Conservation (phyloP, 2,329 filamentous ascomycete species). For the Aspergillus aculeatus region DNA sequence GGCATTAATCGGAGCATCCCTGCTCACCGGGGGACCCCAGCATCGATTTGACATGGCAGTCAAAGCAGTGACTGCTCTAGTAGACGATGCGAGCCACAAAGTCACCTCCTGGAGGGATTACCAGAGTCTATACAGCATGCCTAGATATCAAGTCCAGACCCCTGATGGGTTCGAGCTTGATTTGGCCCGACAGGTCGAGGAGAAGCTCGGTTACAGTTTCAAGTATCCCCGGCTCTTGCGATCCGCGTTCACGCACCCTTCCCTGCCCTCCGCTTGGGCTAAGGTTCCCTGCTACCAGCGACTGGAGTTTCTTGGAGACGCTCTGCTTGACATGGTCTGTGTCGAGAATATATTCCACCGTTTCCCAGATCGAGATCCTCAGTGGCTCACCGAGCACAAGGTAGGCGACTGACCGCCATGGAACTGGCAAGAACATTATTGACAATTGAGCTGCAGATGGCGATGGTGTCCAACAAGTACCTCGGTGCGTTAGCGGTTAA, state of each 20-base stretch:
- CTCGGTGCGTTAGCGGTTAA: conserved; percentile 76
- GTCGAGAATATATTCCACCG: conserved; percentile 77
- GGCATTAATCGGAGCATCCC: conserved; percentile 84
- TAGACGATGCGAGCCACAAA: conserved; percentile 66
- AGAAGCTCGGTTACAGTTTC: conserved; percentile 66
- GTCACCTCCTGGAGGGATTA: conserved; percentile 74
- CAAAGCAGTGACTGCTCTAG: conserved; percentile 58
- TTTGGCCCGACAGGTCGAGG: conserved; percentile 63
- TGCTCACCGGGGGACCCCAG: conserved; percentile 54
- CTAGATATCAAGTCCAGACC: conserved; percentile 65
- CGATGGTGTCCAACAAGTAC: conserved; percentile 98
- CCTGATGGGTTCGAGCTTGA: conserved; percentile 67
- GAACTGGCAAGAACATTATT: not conserved
- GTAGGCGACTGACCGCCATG: conserved; percentile 27
- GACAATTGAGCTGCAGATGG: conserved; percentile 57
- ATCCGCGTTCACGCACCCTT: conserved; percentile 86
- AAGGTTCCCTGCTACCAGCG: conserved; percentile 85
- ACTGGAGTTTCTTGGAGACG: conserved; percentile 87
- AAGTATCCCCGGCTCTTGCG: conserved; percentile 71
- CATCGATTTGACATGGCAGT: conserved; percentile 60
- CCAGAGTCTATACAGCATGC: conserved; percentile 64
- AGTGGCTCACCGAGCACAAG: conserved; percentile 98
- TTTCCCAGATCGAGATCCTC: conserved; percentile 78
- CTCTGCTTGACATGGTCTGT: conserved; percentile 80
- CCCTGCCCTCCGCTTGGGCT: conserved; percentile 71